Evolutionary conservation across 305 asterid species (phyloP).

Genomic region (Fraxinus latifolia): DNA sequence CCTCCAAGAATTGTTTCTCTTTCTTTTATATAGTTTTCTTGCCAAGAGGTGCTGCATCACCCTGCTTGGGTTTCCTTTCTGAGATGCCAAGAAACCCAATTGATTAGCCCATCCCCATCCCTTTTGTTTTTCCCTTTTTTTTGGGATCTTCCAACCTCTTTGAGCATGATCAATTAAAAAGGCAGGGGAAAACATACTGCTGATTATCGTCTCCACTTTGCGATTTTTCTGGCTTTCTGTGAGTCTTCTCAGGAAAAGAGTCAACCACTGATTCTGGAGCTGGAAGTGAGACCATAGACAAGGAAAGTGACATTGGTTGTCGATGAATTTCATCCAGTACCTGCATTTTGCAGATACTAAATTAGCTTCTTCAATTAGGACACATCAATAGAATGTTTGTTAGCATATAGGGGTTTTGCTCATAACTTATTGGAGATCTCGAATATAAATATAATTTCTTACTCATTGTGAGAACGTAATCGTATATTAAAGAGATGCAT

Average conservation of each 20-base stretch:
- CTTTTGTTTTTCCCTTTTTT: background rate
- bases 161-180: background rate
- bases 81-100: background rate
- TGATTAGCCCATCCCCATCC: background rate
- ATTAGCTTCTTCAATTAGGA: background rate
- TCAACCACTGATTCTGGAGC: slow-evolving; percentile 88
- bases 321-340: slow-evolving; percentile 91
- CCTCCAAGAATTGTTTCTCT: background rate
- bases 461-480: background rate
- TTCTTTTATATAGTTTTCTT: background rate
- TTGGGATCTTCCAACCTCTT: background rate
- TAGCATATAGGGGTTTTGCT: background rate
- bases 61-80: background rate
- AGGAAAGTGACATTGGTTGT: slow-evolving; percentile 71
- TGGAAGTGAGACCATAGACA: slow-evolving; percentile 70
- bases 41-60: background rate
- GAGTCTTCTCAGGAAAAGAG: slow-evolving; percentile 77
- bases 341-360: slow-evolving; percentile 34
- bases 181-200: slow-evolving; percentile 55
- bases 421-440: background rate
- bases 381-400: background rate
- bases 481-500: background rate
- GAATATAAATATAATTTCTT: background rate
- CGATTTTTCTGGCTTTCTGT: slow-evolving; percentile 39
- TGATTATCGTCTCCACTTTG: slow-evolving; percentile 43